These are phyloP conservation scores for Albugo laibachii DNA, from an alignment of 352 stramenopile genomes.

Conservation along the genomic window DNA sequence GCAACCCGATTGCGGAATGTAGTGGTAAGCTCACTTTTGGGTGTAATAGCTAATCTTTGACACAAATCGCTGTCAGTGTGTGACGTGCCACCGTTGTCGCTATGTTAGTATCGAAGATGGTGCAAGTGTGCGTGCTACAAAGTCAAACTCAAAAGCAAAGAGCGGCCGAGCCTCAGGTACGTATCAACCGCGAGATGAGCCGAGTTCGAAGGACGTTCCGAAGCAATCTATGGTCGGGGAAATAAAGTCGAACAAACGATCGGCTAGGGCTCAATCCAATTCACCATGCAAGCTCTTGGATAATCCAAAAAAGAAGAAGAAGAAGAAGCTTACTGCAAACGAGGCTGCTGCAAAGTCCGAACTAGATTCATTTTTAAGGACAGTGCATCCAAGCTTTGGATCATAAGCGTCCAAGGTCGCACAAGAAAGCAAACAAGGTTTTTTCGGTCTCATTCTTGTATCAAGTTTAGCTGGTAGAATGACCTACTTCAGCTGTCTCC, in stretches of 20 bases:
- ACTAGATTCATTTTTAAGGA: constrained; percentile 38
- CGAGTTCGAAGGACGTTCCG: constrained; percentile 4
- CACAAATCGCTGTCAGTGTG: constrained; percentile 10
- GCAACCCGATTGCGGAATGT: constrained; percentile 14
- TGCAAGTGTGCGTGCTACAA: constrained; percentile 10
- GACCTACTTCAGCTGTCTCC: no score
- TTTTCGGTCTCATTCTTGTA: no score
- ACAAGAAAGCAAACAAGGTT: no score
- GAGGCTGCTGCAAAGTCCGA: constrained; percentile 35
- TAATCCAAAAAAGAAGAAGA: constrained; percentile 43
- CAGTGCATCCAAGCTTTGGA: constrained; percentile 11
- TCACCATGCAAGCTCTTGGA: constrained; percentile 51
- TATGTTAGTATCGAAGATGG: constrained; percentile 23
- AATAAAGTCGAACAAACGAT: constrained; percentile 10
- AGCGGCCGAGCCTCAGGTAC: not conserved
- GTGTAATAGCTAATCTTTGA: not conserved
- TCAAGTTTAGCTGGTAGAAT: no score
- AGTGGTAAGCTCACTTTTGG: constrained; percentile 11
- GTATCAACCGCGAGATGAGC: constrained; percentile 10
- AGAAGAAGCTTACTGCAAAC: constrained; percentile 25
- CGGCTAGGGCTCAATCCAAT: constrained; percentile 31
- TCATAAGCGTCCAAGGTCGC: no score
- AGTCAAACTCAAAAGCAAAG: constrained; percentile 3
- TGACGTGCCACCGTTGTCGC: constrained; percentile 31
- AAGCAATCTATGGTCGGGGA: not conserved